Evolutionary conservation across 768 basidiomycete species (phyloP), one percentile per base, ranked within the genome.

Genomic region (Naganishia vishniacii): DNA sequence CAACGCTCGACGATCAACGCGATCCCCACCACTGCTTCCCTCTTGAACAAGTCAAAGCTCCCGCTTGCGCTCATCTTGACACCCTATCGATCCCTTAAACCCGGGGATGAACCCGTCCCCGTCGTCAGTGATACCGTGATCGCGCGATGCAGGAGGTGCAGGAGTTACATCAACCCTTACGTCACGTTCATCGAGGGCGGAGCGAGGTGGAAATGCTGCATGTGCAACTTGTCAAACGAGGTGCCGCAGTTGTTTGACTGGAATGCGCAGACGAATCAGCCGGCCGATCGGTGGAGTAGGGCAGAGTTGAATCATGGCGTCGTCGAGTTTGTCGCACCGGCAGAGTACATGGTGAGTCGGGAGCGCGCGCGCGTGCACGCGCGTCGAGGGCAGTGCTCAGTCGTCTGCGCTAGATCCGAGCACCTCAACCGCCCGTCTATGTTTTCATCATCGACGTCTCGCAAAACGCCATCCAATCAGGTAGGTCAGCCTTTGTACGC

Each of bases 201-300:
- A 31, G 93, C 91, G 78, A 85, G 91, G 84, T 99, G 95, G 95
- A 88, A 95, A 75, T 99, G 95, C 78, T 94, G 91, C 78, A 91
- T 99, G 91, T 99, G 95, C 78, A 89, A 88, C 72, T 86, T 98
- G 83, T 88, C 90, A 44, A 99, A 98, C 76, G 95, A 98, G 78
- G 93, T 98, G 0, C 95, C 95, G 25, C 93, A 97, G 71, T 81
- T 95, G 58, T 98, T 98, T 74, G 95, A 99, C 75, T 99, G 95
- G 95, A 91, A 99, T 76, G 89, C 92, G 77, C 84, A 82, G 59
- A 85, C 84, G 68, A 95, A 94, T 73, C 88, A 91, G 76, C 93
- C 92, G 31, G 93, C 90, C 13, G 95, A 99, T 78, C 81, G 95
- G 61, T 99, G 95, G 93, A 80, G 84, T 28, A 86, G 95, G 66